Evolutionary conservation across 495 filamentous ascomycete species (phyloP).

Genomic region (Penicillium maclennaniae): DNA sequence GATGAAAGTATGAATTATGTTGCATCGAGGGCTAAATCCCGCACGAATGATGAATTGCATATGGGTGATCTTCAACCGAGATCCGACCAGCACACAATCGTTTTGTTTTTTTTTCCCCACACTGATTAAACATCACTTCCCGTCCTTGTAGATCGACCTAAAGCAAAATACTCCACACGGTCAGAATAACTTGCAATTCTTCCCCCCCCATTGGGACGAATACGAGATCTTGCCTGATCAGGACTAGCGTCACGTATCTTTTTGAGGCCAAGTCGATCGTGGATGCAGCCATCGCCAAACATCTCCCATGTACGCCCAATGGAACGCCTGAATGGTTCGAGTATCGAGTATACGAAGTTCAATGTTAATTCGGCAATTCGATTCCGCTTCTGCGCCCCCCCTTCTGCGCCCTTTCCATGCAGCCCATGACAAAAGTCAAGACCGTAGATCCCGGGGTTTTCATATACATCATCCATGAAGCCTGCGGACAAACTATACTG

Average conservation of each 20-base stretch:
- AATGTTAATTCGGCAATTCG: background rate
- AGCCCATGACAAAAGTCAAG: background rate
- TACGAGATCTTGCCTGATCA: conserved; percentile 17
- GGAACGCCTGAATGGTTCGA: background rate
- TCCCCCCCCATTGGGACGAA: conserved; percentile 7
- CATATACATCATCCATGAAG: background rate
- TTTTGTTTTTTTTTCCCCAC: too few relatives aligned
- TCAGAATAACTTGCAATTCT: background rate
- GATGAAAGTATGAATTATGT: conserved; percentile 31
- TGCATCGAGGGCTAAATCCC: conserved; percentile 2
- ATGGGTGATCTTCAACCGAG: background rate
- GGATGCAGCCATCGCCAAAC: background rate
- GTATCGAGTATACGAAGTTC: too few relatives aligned
- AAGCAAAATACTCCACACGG: background rate
- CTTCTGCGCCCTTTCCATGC: background rate
- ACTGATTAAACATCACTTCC: too few relatives aligned
- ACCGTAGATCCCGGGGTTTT: background rate
- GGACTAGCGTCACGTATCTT: conserved; percentile 11
- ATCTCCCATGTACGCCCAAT: conserved; percentile 1
- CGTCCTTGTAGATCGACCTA: background rate
- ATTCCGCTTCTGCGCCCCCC: background rate
- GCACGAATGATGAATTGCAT: conserved; percentile 19
- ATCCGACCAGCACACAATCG: background rate
- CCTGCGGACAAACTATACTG: background rate
- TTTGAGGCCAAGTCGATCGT: conserved; percentile 4